phyloP scores from a whole-genome alignment of 306 rosid species.

The Corylus americana region DNA sequence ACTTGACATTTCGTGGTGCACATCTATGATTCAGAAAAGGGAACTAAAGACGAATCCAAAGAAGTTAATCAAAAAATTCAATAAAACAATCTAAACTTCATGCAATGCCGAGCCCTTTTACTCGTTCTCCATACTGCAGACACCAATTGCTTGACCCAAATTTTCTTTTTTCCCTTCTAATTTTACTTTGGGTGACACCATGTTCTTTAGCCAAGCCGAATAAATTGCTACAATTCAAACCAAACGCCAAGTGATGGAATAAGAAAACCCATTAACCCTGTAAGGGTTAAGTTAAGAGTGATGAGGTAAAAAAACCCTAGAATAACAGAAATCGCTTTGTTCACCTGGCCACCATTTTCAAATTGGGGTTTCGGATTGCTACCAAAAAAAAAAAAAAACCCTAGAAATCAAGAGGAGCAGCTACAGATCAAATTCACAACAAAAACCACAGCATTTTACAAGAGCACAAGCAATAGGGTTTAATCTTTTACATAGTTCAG shows the following conservation, averaged over 20 bases:
- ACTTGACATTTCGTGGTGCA: neutral
- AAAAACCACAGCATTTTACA: neutral
- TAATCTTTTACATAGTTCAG: neutral
- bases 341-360: neutral
- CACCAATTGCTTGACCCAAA: neutral
- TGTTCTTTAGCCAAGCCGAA: neutral
- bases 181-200: neutral
- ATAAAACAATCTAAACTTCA: neutral
- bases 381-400: neutral
- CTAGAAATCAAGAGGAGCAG: neutral
- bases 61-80: neutral
- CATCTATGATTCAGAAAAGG: neutral
- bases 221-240: neutral
- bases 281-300: neutral
- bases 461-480: neutral
- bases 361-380: neutral
- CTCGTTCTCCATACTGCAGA: neutral
- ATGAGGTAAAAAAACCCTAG: neutral
- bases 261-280: neutral
- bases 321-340: neutral
- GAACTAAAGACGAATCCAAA: neutral
- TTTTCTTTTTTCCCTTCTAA: neutral
- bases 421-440: neutral
- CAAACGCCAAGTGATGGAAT: neutral
- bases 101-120: neutral